phyloP scores from a whole-genome alignment of 106 monocot species.

The Ottelia alismoides region DNA sequence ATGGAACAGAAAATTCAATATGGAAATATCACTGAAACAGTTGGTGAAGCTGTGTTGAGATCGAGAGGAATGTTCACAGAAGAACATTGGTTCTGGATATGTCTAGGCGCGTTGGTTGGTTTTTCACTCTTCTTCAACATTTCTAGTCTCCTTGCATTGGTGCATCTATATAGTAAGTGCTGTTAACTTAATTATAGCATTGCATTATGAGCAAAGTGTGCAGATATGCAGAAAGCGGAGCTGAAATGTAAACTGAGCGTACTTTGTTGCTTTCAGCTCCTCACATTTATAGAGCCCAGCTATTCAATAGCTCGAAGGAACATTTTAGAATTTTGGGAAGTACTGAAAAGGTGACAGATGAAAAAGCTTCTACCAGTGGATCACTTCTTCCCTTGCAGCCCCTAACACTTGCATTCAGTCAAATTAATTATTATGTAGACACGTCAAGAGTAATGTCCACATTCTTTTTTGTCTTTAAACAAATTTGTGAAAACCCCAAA shows the following conservation, averaged over 20 bases:
- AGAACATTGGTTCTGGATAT: constrained; percentile 2
- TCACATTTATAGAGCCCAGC: no score
- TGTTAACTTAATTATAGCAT: no score
- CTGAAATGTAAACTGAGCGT: no score
- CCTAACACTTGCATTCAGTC: constrained; percentile 1
- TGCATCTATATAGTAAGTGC: neutral
- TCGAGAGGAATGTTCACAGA: constrained; percentile 5
- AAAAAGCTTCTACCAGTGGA: no score
- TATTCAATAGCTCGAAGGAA: no score
- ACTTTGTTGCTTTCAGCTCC: neutral
- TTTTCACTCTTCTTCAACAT: constrained; percentile 1
- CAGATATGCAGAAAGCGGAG: no score
- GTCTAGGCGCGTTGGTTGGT: neutral
- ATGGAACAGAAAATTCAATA: neutral
- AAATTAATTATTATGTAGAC: constrained; percentile 6
- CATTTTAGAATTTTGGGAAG: no score
- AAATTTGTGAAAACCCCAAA: no score
- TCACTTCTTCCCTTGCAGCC: constrained; percentile 3
- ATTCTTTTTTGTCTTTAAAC: neutral
- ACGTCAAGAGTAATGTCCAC: neutral
- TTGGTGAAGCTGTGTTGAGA: neutral
- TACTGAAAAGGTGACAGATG: no score
- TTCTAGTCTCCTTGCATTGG: neutral
- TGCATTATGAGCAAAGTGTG: no score
- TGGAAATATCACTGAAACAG: neutral